phyloP scores from a whole-genome alignment of 1,284 basidiomycete species.

The Ganoderma resinaceum region DNA sequence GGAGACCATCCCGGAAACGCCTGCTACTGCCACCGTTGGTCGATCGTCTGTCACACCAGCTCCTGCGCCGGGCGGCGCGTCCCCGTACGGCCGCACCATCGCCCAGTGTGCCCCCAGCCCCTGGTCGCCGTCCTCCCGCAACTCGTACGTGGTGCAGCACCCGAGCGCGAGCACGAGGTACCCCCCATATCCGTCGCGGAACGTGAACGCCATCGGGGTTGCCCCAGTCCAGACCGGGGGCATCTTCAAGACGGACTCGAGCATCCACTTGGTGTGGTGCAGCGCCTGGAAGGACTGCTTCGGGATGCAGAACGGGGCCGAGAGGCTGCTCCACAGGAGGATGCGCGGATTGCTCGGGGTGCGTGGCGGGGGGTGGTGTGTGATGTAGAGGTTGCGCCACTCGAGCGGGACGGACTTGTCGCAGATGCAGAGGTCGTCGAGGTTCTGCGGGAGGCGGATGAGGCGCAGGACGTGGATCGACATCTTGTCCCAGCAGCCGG shows the following conservation, averaged over 20 bases:
- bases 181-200: constrained; percentile 1
- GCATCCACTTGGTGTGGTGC: not conserved
- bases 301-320: constrained; percentile 7
- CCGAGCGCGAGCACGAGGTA: not conserved
- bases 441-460: not conserved
- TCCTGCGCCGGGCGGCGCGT: not conserved
- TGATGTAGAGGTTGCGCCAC: constrained; percentile 8
- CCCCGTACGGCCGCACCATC: constrained; percentile 1
- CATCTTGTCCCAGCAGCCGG: not conserved
- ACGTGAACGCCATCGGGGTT: not conserved
- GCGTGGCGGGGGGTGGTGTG: constrained; percentile 2
- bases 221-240: not conserved
- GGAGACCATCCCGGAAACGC: too few relatives aligned
- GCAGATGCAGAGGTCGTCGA: not conserved
- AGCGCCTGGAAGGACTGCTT: constrained; percentile 5
- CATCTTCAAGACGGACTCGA: constrained; percentile 1
- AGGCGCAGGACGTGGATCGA: constrained; percentile 4
- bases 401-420: not conserved
- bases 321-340: not conserved
- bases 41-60: too few relatives aligned
- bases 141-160: not conserved
- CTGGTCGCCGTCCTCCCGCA: not conserved
- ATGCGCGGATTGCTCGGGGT: constrained; percentile 4
- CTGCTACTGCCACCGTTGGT: too few relatives aligned
- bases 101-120: constrained; percentile 1